These are phyloP conservation scores for Coniochaeta sp. DNA, from an alignment of 2,329 filamentous ascomycete species.

Conservation along the genomic window DNA sequence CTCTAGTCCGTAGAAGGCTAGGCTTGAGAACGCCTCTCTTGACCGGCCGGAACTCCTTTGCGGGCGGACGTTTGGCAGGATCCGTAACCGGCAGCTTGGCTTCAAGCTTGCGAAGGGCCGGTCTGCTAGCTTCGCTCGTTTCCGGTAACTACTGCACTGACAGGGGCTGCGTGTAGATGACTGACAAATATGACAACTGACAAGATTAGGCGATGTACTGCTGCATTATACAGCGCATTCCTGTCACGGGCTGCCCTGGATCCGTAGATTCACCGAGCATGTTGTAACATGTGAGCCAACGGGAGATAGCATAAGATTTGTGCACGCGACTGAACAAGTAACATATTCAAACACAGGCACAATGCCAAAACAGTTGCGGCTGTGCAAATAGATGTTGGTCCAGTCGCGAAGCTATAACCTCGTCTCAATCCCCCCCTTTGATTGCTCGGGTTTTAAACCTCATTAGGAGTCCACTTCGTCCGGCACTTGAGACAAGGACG, in stretches of 20 bases:
- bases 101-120: neutral
- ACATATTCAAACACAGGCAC: neutral
- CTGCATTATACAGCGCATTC: neutral
- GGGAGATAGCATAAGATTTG: neutral
- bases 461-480: neutral
- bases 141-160: neutral
- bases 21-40: neutral
- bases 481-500: neutral
- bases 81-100: neutral
- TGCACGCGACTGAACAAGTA: neutral
- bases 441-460: no score
- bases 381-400: neutral
- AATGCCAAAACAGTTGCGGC: neutral
- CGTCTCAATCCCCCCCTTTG: neutral
- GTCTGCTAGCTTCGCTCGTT: neutral
- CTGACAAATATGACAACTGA: neutral
- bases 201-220: neutral
- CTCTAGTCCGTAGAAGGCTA: neutral
- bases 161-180: neutral
- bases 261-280: neutral
- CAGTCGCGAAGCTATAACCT: neutral
- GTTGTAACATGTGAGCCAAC: neutral
- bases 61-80: neutral
- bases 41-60: neutral
- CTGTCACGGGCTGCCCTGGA: neutral